Base-by-base conservation (phyloP, 495 filamentous ascomycete species). In the Annulohypoxylon bovei region DNA sequence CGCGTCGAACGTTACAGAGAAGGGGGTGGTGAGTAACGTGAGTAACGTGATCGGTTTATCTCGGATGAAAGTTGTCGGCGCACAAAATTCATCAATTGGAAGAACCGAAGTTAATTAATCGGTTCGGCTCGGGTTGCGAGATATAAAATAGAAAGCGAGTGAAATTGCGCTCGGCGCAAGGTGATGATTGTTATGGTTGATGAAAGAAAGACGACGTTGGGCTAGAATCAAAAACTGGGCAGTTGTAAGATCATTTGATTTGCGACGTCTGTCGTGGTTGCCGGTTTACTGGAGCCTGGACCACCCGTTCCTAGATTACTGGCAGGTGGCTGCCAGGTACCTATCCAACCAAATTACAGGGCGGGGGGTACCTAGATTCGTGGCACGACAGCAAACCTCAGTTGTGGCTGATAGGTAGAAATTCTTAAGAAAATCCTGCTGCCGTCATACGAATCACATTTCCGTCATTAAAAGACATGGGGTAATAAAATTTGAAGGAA, bases 101-200 rank as follows among this genome's bases (percentile, higher is more conserved):
- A 32, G 14, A 11, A 42, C 18, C 33, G 33, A 42, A 46, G 30
- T 6, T 11, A 57, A 68, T 65, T 62, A 22, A 27, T 44, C 33
- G 18, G 2, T 37, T 44, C 16, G 23, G 23, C 46, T 46, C 37
- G 12, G 14, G 18, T 28, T 61, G 25, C 25, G 20, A 25, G 28
- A 50, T 64, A 68, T 53, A 72, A 71, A 59, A 68, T 65, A 65
- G 58, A 61, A 55, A 77, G 58, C 65, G 75, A 77, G 53, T 52
- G 75, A 73, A 75, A 75, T 68, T 75, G 75, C 75, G 73, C 73
- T 65, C 70, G 55, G 73, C 75, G 73, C 75, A 61, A 61, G 70
- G 75, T 75, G 46, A 59, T 57, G 70, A 63, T 64, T 68, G 70
- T 72, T 61, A 49, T 44, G 37, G 66, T 54, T 35, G 42, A 65